A percentile compares a stretch with the other conserved stretches of the same genome.
phyloP scores from a whole-genome alignment of 2,329 filamentous ascomycete species.

The Scedosporium boydii region DNA sequence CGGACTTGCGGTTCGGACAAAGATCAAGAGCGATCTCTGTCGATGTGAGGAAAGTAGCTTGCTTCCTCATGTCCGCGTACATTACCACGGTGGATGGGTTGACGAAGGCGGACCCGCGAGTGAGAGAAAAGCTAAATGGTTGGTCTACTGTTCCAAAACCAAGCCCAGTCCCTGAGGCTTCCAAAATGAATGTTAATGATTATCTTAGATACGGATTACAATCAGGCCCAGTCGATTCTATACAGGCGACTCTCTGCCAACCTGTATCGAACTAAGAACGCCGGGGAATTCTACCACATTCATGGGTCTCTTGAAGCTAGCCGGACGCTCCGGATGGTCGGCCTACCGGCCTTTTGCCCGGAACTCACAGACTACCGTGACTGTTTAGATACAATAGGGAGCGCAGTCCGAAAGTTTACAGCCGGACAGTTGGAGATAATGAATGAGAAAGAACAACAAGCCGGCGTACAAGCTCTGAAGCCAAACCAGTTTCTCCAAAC shows the following conservation, averaged over 20 bases:
- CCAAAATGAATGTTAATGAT: neutral
- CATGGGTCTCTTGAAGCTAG: conserved; percentile 66
- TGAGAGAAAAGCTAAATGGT: conserved; percentile 22
- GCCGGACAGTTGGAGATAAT: conserved; percentile 45
- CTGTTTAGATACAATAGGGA: conserved; percentile 50
- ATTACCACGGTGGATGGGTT: conserved; percentile 25
- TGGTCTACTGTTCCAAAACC: conserved; percentile 3
- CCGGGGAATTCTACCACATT: conserved; percentile 63
- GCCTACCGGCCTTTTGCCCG: conserved; percentile 50
- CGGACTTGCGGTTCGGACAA: conserved; percentile 37
- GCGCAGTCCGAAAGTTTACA: conserved; percentile 44
- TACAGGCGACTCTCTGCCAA: conserved; percentile 68
- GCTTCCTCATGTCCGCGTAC: conserved; percentile 30
- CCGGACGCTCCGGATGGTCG: conserved; percentile 61
- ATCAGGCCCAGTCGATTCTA: conserved; percentile 59
- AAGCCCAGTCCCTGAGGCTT: conserved; percentile 4
- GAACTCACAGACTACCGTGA: conserved; percentile 51
- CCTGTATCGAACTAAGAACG: conserved; percentile 57
- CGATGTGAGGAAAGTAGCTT: conserved; percentile 42
- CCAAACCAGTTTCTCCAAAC: conserved; percentile 50
- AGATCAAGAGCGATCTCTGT: conserved; percentile 27
- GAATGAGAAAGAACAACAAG: conserved; percentile 47
- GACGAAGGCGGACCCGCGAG: conserved; percentile 26
- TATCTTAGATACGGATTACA: conserved; percentile 56
- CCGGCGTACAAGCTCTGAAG: conserved; percentile 50